Evolutionary conservation across 2,329 filamentous ascomycete genomes (phyloP), one percentile per base, ranked within the genome.

Genomic region (Colletotrichum sp.): DNA sequence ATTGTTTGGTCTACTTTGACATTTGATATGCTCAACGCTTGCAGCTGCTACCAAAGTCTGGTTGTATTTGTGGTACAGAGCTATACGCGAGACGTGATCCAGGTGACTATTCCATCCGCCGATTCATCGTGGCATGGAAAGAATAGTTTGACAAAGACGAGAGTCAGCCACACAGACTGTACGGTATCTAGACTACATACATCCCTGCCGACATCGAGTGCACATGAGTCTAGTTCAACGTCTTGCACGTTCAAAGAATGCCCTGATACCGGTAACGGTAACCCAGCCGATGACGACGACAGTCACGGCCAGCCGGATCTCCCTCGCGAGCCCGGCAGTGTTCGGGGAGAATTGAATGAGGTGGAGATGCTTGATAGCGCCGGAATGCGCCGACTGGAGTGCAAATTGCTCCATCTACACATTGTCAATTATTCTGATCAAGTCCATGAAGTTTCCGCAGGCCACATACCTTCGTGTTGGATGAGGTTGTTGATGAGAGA

Each of bases 361-460:
- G 49, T 76, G 74, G 34, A 76, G 30, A 49, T 76, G 74, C 64
- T 76, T 69, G 64, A 76, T 76, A 6, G 74, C 70, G 59, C 74
- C 74, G n/a, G 74, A 76, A 8, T 76, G 74, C 32, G 65, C 49
- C n/a, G 74, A 9, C 1, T 71, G 52, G 24, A 76, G 44, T 13
- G 64, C 74, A 26, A 76, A 76, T 9, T 76, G 70, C 21, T 76
- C 74, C 74, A 76, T 76, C 74, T 76, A 3, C 8, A 8, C 9
- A 6, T 12, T 13, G n/a, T 28, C 34, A 39, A 4, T 28, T 8
- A 30, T 8, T 44, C 8, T 28, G 16, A 30, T 15, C 18, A 5
- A 12, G 10, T 60, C 18, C 0, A 21, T 49, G 18, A 12, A 6
- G 16, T 4, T 66, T 24, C 9, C 34, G 21, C 24, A 49, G 21